These are phyloP conservation scores for Xylariomycetidae sp. DNA, from an alignment of 2,329 filamentous ascomycete genomes.

Conservation along the genomic window DNA sequence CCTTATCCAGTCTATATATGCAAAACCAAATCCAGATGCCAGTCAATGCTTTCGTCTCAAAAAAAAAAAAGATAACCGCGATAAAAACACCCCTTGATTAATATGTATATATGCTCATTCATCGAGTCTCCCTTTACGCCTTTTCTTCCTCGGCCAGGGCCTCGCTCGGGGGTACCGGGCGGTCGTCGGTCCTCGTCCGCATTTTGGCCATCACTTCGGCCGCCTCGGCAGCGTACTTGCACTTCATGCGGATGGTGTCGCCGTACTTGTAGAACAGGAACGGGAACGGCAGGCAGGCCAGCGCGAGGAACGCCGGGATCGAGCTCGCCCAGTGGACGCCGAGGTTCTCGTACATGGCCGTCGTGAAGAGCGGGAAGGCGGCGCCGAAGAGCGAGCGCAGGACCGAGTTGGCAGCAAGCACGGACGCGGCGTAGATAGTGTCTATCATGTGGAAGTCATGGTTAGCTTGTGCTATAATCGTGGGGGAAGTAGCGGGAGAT, in stretches of 20 bases:
- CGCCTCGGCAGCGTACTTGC: constrained; percentile 66
- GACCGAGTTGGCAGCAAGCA: constrained; percentile 56
- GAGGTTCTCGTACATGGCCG: constrained; percentile 48
- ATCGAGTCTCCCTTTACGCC: neutral
- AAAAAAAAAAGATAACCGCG: too few relatives aligned
- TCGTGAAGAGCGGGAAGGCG: constrained; percentile 58
- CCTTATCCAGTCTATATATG: too few relatives aligned
- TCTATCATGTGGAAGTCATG: constrained; percentile 28
- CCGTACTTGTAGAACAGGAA: constrained; percentile 75
- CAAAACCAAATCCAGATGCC: too few relatives aligned
- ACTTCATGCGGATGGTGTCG: constrained; percentile 55
- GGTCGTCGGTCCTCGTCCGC: constrained; percentile 1
- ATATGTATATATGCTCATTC: too few relatives aligned
- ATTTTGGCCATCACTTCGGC: constrained; percentile 41
- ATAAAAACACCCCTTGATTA: too few relatives aligned
- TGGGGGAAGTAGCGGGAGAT: too few relatives aligned
- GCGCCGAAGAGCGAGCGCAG: constrained; percentile 57
- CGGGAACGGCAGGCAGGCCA: constrained; percentile 69
- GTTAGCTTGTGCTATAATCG: constrained; percentile 9
- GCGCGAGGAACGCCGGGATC: constrained; percentile 68
- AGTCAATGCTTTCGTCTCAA: too few relatives aligned
- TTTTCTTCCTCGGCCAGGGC: neutral
- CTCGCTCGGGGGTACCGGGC: neutral
- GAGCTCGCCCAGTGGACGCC: constrained; percentile 74
- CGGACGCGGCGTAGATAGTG: constrained; percentile 67